Conservation (phyloP, 2,329 filamentous ascomycete genomes). For the Stemphylium beticola region DNA sequence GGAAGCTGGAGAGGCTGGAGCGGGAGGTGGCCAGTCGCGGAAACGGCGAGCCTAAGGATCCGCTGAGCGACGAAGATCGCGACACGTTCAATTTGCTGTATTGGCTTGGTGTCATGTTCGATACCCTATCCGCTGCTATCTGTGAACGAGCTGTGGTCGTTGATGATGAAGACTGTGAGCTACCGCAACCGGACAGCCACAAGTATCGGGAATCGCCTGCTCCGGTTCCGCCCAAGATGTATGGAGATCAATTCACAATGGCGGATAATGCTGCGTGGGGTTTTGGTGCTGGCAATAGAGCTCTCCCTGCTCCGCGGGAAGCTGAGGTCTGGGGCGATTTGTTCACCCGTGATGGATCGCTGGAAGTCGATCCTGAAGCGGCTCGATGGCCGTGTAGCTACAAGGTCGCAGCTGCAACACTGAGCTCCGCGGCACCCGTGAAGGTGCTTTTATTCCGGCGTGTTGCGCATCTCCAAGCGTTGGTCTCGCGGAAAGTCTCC, state of each 20-base stretch:
- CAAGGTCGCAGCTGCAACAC: constrained; percentile 10
- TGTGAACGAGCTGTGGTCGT: constrained; percentile 55
- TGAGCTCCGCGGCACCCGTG: constrained; percentile 12
- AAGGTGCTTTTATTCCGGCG: constrained; percentile 12
- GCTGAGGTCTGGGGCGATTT: constrained; percentile 12
- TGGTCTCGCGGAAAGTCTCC: constrained; percentile 3
- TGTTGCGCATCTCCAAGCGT: constrained; percentile 7
- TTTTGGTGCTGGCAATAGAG: too few relatives aligned
- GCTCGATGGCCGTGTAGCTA: constrained; percentile 14
- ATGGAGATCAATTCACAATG: background rate
- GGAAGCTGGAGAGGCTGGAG: constrained; percentile 7
- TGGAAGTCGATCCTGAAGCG: constrained; percentile 3
- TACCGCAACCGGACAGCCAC: constrained; percentile 24
- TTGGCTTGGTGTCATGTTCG: constrained; percentile 66
- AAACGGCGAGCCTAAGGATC: constrained; percentile 17
- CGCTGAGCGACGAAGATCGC: constrained; percentile 42
- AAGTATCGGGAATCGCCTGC: background rate
- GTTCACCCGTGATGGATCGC: constrained; percentile 2
- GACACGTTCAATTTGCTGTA: constrained; percentile 61
- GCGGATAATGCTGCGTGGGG: too few relatives aligned
- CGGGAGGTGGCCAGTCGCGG: constrained; percentile 15
- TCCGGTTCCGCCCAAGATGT: constrained; percentile 16
- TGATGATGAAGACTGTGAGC: constrained; percentile 55
- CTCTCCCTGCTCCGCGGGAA: constrained; percentile 38
- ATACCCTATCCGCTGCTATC: constrained; percentile 63